Evolutionary conservation across 805 yeast genomes (phyloP).

Genomic region (Candida dajiaensis): DNA sequence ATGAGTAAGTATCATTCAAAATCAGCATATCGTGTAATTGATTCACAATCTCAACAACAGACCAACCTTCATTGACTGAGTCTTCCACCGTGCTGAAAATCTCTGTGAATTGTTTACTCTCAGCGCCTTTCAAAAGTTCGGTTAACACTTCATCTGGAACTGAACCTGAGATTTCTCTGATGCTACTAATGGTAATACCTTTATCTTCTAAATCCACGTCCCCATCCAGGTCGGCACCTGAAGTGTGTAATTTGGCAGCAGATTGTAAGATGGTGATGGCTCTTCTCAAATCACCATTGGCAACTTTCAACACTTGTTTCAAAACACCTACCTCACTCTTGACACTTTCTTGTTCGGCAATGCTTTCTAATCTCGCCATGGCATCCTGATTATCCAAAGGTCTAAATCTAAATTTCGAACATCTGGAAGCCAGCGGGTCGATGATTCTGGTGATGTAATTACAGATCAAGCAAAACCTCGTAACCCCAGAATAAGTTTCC

Average conservation of each 20-base stretch:
- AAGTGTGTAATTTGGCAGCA: slow-evolving; percentile 52
- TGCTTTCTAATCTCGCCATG: slow-evolving; percentile 54
- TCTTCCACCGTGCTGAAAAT: slow-evolving; percentile 42
- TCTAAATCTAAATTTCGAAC: slow-evolving; percentile 90
- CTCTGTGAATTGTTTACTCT: slow-evolving; percentile 25
- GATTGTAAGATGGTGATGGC: slow-evolving; percentile 90
- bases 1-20: slow-evolving; percentile 42
- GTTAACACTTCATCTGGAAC: slow-evolving; percentile 47
- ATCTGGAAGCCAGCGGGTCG: slow-evolving; percentile 93
- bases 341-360: slow-evolving; percentile 44
- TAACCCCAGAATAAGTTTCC: slow-evolving; percentile 86
- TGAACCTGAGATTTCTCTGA: slow-evolving; percentile 74
- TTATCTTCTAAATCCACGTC: slow-evolving; percentile 33
- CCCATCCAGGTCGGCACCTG: slow-evolving; percentile 9
- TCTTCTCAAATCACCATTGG: slow-evolving; percentile 88
- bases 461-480: slow-evolving; percentile 92
- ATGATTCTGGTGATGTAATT: slow-evolving; percentile 95
- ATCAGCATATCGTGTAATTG: slow-evolving; percentile 69
- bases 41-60: slow-evolving; percentile 62
- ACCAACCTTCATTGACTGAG: slow-evolving; percentile 66
- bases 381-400: slow-evolving; percentile 71
- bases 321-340: slow-evolving; percentile 45
- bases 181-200: slow-evolving; percentile 38
- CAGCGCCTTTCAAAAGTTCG: slow-evolving; percentile 34
- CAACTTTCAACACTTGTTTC: slow-evolving; percentile 57